Evolutionary conservation across 176 grass and related monocot species (phyloP).

Genomic region (Stipa capillata): DNA sequence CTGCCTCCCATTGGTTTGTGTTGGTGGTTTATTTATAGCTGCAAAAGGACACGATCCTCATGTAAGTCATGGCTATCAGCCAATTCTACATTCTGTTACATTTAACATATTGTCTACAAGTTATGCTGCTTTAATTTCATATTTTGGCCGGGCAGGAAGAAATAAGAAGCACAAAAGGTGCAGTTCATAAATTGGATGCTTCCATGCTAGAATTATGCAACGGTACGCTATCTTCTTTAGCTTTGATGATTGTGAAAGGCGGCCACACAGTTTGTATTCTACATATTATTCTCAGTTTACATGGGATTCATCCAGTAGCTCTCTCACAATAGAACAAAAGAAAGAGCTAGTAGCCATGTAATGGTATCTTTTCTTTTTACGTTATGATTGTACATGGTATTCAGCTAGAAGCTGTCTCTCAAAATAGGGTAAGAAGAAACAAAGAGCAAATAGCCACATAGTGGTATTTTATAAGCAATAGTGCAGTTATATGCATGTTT

Average conservation of each 20-base stretch:
- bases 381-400: neutral
- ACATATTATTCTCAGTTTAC: neutral
- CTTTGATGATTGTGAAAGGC: neutral
- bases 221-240: constrained; percentile 26
- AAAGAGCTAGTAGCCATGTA: neutral
- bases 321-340: neutral
- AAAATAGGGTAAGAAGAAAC: too few relatives aligned
- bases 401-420: neutral
- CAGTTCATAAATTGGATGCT: constrained; percentile 56
- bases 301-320: neutral
- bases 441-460: neutral
- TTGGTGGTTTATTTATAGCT: constrained; percentile 90
- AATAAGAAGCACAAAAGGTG: constrained; percentile 54
- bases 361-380: neutral
- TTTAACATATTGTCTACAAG: neutral
- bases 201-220: constrained; percentile 51
- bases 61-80: constrained; percentile 26
- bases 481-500: neutral
- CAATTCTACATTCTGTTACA: neutral
- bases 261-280: neutral
- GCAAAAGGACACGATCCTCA: constrained; percentile 88
- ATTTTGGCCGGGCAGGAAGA: constrained; percentile 52
- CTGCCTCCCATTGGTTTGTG: constrained; percentile 74
- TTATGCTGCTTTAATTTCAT: neutral
- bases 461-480: neutral